These are phyloP conservation scores for Clarireedia homoeocarpa DNA, from an alignment of 2,329 filamentous ascomycete genomes.

Conservation along the genomic window DNA sequence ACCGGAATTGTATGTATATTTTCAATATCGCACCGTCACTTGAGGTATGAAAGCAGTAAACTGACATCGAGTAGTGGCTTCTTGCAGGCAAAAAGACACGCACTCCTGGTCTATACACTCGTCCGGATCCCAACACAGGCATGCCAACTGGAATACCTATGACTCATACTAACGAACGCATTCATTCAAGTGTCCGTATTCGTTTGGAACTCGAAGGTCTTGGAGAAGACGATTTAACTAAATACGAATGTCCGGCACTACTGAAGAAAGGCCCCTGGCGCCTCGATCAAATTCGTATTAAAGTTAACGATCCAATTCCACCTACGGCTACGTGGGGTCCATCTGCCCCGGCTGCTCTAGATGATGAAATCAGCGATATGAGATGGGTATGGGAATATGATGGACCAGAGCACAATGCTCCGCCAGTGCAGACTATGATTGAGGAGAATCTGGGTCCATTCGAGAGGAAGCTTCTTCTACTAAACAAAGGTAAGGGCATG, in stretches of 20 bases:
- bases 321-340: conserved; percentile 28
- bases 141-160: conserved; percentile 31
- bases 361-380: conserved; percentile 23
- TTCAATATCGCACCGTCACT: background rate
- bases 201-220: conserved; percentile 30
- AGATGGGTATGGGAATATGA: conserved; percentile 49
- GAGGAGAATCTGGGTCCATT: conserved; percentile 48
- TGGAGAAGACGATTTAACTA: conserved; percentile 29
- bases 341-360: conserved; percentile 19
- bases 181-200: conserved; percentile 30
- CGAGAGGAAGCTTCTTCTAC: conserved; percentile 40
- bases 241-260: conserved; percentile 34
- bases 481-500: conserved; percentile 29
- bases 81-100: conserved; percentile 35
- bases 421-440: conserved; percentile 37
- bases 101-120: conserved; percentile 32
- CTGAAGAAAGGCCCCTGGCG: conserved; percentile 20
- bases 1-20: conserved; percentile 24
- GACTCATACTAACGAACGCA: conserved; percentile 32
- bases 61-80: conserved; percentile 21
- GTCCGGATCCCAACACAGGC: conserved; percentile 34
- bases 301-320: conserved; percentile 28
- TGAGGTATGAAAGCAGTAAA: background rate
- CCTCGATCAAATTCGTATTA: conserved; percentile 18
- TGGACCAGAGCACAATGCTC: conserved; percentile 37